phyloP scores from a whole-genome alignment of 805 yeast genomes.

The Candida maltosa region DNA sequence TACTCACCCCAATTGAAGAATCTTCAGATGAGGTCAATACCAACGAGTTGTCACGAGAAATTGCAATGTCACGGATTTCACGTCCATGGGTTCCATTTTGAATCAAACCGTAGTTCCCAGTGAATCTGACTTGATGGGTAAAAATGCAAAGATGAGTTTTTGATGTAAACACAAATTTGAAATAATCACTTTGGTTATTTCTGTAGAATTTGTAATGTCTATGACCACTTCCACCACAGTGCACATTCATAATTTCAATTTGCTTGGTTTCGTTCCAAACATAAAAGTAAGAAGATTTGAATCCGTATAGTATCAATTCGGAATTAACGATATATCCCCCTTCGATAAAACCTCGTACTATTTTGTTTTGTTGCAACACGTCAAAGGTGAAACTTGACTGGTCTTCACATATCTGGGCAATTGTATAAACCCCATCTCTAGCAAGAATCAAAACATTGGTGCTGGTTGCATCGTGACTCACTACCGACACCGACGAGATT shows the following conservation, averaged over 20 bases:
- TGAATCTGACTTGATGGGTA: constrained; percentile 11
- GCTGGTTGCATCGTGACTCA: constrained; percentile 19
- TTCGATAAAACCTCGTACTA: constrained; percentile 77
- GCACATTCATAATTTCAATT: constrained; percentile 61
- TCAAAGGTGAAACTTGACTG: constrained; percentile 11
- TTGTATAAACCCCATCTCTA: constrained; percentile 64
- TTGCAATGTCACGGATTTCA: constrained; percentile 74
- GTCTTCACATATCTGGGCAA: constrained; percentile 18
- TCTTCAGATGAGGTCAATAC: constrained; percentile 87
- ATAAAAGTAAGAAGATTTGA: constrained; percentile 74
- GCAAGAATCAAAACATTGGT: constrained; percentile 46
- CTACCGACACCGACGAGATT: constrained; percentile 49
- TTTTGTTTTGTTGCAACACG: constrained; percentile 53
- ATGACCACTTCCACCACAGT: constrained; percentile 88
- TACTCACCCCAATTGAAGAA: constrained; percentile 66
- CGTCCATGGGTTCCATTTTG: constrained; percentile 83
- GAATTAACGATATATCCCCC: constrained; percentile 51
- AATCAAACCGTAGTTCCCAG: constrained; percentile 21
- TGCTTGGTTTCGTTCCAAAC: constrained; percentile 80
- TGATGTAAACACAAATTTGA: constrained; percentile 55
- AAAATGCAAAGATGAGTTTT: constrained; percentile 37
- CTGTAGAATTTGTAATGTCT: constrained; percentile 63
- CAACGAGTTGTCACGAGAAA: constrained; percentile 34
- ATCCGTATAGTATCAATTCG: constrained; percentile 67
- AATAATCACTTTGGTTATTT: constrained; percentile 16